Evolutionary conservation across 2,329 filamentous ascomycete species (phyloP), one percentile per base, ranked within the genome.

Genomic region (Dissoconium aciculare): DNA sequence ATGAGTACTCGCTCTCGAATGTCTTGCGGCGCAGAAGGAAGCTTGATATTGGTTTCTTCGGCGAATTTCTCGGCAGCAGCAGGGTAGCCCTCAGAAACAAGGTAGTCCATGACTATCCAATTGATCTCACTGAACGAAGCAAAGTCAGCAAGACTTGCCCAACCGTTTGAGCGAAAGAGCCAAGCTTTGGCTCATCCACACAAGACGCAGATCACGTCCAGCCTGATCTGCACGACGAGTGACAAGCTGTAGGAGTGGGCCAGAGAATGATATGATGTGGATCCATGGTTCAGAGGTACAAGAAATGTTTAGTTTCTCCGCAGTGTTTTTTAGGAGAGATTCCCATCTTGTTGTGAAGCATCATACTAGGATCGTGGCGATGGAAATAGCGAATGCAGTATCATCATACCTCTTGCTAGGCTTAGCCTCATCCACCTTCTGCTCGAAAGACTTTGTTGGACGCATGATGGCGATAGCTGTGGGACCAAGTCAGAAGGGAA

Each of bases 301-400:
- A 78, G 73, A 80, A 75, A 81, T 76, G 36, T 57, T 66, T n/a
- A n/a, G n/a, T 58, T 74, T 83, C 74, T 98, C 89, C 78, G 81
- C 89, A 98, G 69, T 60, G 64, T 60, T 72, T 69, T 81, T 44
- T 95, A 82, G 79, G 89, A 98, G 91, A 98, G 89, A 98, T 98
- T 98, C 89, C 89, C 89, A 98, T 74, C 71, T 93, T 91, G 77
- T 81, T 76, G 63, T 62, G 62, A 68, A 65, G 53, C 71, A 81
- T 91, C 85, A 92, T 92, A 34, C 33, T 17, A 62, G 51, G 47
- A 50, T 55, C 45, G 50, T 50, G 49, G 42, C 32, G 17, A 30
- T 23, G 23, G 11, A 32, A n/a, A 31, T 4, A 19, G 23, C 17
- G 17, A 26, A 28, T 23, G 30, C 11, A 28, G 35, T 17, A 33